Evolutionary conservation across 1,139 yeast species (phyloP).

Genomic region (Geotrichum klebahnii): DNA sequence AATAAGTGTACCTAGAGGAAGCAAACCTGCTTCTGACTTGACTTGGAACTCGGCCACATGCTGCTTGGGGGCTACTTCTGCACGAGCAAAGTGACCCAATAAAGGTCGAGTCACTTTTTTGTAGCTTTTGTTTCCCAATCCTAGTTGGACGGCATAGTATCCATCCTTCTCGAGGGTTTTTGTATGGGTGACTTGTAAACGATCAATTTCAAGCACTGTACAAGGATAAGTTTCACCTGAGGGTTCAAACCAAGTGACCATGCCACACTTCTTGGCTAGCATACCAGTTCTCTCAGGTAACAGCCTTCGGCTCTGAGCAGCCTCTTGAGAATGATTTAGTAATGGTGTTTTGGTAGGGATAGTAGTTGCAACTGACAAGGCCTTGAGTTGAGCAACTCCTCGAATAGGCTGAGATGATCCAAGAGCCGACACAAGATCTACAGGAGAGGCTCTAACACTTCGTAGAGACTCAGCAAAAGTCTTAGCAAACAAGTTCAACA

Average conservation of each 20-base stretch:
- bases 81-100: slow-evolving; percentile 76
- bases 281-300: slow-evolving; percentile 77
- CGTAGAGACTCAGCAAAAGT: slow-evolving; percentile 12
- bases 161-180: slow-evolving; percentile 71
- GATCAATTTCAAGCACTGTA: slow-evolving; percentile 81
- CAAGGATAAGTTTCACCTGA: slow-evolving; percentile 62
- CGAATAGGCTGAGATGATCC: slow-evolving; percentile 18
- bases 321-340: slow-evolving; percentile 39
- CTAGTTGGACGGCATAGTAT: slow-evolving; percentile 80
- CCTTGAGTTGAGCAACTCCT: slow-evolving; percentile 36
- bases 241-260: slow-evolving; percentile 77
- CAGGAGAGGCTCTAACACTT: slow-evolving; percentile 1
- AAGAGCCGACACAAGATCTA: slow-evolving; percentile 12
- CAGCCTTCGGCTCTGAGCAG: slow-evolving; percentile 52
- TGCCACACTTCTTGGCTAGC: slow-evolving; percentile 78
- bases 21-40: slow-evolving; percentile 57
- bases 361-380: slow-evolving; percentile 36
- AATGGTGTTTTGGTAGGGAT: slow-evolving; percentile 35
- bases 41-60: slow-evolving; percentile 75
- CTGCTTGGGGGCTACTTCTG: slow-evolving; percentile 80
- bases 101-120: slow-evolving; percentile 60
- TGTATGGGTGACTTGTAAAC: slow-evolving; percentile 76
- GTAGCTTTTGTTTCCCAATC: slow-evolving; percentile 67
- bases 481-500: slow-evolving; percentile 12
- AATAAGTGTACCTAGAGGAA: slow-evolving; percentile 74